Base-by-base conservation (phyloP, 257 asterid genomes). In the Ballota nigra region DNA sequence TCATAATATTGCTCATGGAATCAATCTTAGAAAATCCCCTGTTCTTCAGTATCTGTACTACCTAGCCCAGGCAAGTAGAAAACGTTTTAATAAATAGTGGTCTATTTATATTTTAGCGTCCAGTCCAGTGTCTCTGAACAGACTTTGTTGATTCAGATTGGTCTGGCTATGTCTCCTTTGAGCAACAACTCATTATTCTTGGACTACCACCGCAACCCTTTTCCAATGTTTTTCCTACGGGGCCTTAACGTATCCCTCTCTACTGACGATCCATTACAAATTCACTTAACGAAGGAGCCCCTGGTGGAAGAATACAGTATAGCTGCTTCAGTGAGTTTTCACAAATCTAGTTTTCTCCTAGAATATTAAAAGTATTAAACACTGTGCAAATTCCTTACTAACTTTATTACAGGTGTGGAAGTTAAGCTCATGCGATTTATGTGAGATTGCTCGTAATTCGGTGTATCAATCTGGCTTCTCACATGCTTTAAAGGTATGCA, bases 381-480 rank as follows among this genome's bases (percentile, higher is more conserved):
- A 53, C 20, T 59, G 29, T 52, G 56, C 49, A 8, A 8, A 43
- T 62, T 33, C 24, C 20, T 56, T 45, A 55, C 49, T 16, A n/a
- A 23, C 51, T 40, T 63, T 61, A 43, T 63, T 71, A 60, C 86
- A 92, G 98, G 97, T 92, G 9, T 92, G 98, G 98, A 93, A 93
- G 85, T 77, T 93, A 66, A 93, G 96, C 77, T 78, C 98, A 5
- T 93, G 98, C 28, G 97, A 93, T 83, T 74, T 93, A 70, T 93
- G 97, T 81, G 98, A 93, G 92, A 91, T 93, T 69, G 98, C 98
- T 73, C 96, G 96, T 71, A 93, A 93, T 82, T 93, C 98, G 6
- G 98, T 93, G 18, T 89, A 87, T 74, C 98, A 93, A 78, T 91
- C 98, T 34, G 98, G 97, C 60, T 93, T 93, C 76, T 93, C 98